Conservation (phyloP, 176 grass and related monocot species). For the Oryza longistaminata region DNA sequence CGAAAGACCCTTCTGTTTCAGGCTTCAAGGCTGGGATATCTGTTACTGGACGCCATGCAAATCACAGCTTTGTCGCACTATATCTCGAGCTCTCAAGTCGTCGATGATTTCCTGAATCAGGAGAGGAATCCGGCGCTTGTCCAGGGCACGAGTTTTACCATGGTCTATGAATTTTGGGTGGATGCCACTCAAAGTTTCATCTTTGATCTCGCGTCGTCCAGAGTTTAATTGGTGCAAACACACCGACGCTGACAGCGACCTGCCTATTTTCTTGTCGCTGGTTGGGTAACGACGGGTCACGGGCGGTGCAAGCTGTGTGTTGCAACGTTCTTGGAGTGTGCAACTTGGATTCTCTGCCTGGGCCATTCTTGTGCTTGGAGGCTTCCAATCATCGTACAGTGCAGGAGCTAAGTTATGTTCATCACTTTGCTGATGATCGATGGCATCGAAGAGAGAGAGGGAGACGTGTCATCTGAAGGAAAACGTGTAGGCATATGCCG, state of each 20-base stretch:
- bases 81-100: not conserved
- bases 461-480: slow-evolving; percentile 18
- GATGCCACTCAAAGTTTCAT: slow-evolving; percentile 28
- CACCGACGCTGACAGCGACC: slow-evolving; percentile 11
- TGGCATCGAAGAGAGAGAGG: not conserved
- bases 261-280: not conserved
- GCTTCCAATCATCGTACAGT: not conserved
- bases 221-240: not conserved
- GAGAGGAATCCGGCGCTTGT: not conserved
- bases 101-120: not conserved
- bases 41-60: slow-evolving; percentile 40
- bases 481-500: not conserved
- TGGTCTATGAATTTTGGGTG: slow-evolving; percentile 8
- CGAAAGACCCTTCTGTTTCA: not conserved
- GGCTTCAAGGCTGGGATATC: not conserved
- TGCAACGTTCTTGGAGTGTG: slow-evolving; percentile 26
- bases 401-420: not conserved
- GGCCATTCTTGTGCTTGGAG: not conserved
- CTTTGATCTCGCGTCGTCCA: not conserved
- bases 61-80: not conserved
- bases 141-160: not conserved
- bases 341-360: slow-evolving; percentile 14
- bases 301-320: not conserved
- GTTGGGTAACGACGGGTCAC: too few species aligned
- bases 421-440: not conserved